Conservation (phyloP, 495 filamentous ascomycete species). For the Neurospora pannonica region DNA sequence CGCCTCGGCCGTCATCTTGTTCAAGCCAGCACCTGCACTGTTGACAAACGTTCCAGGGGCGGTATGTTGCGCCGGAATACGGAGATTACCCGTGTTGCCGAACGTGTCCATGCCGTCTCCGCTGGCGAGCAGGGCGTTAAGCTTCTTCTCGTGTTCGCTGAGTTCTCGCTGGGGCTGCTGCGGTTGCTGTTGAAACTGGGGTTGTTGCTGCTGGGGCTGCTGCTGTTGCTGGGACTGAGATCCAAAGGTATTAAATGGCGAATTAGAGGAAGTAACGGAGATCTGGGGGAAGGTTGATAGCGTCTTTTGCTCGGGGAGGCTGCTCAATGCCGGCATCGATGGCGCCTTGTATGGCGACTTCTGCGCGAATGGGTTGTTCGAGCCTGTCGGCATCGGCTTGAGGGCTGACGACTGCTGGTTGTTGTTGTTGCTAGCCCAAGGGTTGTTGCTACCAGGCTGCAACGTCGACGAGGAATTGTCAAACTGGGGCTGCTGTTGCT, state of each 20-base stretch:
- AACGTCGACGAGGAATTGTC: constrained; percentile 43
- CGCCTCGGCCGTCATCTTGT: constrained; percentile 56
- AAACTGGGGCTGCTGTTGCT: constrained; percentile 39
- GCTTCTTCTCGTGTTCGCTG: constrained; percentile 71
- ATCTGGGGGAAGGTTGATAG: constrained; percentile 37
- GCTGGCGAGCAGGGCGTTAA: constrained; percentile 79
- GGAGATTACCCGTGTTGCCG: constrained; percentile 86
- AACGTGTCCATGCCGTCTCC: constrained; percentile 96
- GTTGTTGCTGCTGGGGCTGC: constrained; percentile 15
- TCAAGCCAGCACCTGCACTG: constrained; percentile 70
- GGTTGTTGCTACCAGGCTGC: constrained; percentile 78
- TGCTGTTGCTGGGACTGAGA: constrained; percentile 20
- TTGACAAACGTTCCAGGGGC: constrained; percentile 96
- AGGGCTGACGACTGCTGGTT: constrained; percentile 31
- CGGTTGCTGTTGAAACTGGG: constrained; percentile 29
- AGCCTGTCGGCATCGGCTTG: constrained; percentile 68
- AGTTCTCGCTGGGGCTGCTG: constrained; percentile 44
- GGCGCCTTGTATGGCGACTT: constrained; percentile 37
- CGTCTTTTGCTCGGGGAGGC: constrained; percentile 61
- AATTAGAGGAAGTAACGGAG: constrained; percentile 3
- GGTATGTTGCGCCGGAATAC: constrained; percentile 94
- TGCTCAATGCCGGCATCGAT: constrained; percentile 55
- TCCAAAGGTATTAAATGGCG: constrained; percentile 2
- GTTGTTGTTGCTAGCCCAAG: constrained; percentile 52
- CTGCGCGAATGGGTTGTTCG: constrained; percentile 90